These are phyloP conservation scores for Mortierella polycephala DNA, from an alignment of 371 early-diverging fungal species.

Conservation along the genomic window DNA sequence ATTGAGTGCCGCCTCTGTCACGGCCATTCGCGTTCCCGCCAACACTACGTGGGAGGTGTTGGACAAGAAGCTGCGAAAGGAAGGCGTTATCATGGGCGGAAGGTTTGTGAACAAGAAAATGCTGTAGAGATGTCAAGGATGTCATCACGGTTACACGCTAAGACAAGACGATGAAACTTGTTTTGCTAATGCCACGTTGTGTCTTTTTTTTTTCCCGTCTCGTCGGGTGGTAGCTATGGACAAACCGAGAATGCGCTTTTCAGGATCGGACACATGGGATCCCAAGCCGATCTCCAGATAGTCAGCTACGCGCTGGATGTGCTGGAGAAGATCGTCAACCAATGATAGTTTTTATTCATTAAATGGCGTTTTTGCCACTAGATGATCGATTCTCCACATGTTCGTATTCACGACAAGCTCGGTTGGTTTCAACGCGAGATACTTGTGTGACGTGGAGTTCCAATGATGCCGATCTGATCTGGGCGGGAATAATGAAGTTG, in stretches of 20 bases:
- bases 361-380: too few species aligned
- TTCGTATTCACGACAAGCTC: too few species aligned
- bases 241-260: conserved; percentile 43
- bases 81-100: conserved; percentile 51
- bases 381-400: too few species aligned
- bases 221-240: conserved; percentile 20
- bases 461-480: too few species aligned
- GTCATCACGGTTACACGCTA: neutral
- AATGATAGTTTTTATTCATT: neutral
- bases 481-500: too few species aligned
- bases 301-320: conserved; percentile 35
- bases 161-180: too few species aligned
- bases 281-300: conserved; percentile 33
- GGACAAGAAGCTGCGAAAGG: conserved; percentile 38
- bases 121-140: neutral
- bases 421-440: too few species aligned
- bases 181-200: neutral
- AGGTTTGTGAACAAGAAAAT: conserved; percentile 15
- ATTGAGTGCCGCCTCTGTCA: conserved; percentile 37
- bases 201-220: neutral
- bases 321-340: conserved; percentile 21
- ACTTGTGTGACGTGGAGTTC: too few species aligned
- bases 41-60: conserved; percentile 44
- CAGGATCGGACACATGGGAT: conserved; percentile 52
- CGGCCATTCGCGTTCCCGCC: conserved; percentile 45